A percentile compares a stretch with the other conserved stretches of the same genome.
Evolutionary conservation across 225 moss, liverwort and hornwort species (phyloP).

Genomic region (Pleurozium schreberi): DNA sequence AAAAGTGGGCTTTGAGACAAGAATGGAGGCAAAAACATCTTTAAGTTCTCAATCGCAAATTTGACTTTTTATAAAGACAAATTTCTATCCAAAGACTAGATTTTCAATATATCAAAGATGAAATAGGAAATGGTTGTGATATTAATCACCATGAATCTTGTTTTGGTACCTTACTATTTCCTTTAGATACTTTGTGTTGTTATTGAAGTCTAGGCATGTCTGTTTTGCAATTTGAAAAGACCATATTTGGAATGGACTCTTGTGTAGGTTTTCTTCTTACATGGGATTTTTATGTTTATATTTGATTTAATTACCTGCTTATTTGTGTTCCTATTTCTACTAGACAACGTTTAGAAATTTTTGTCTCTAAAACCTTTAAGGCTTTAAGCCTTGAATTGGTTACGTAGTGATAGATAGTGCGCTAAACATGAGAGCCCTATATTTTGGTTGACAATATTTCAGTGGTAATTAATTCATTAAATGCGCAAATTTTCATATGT

Average conservation of each 20-base stretch:
- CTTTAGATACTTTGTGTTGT: too few relatives aligned
- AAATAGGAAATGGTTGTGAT: neutral
- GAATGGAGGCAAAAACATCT: neutral
- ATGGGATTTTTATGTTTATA: neutral
- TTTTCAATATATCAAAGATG: neutral
- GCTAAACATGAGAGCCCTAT: rapidly evolving
- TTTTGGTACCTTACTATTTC: neutral
- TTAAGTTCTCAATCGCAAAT: neutral
- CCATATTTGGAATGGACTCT: neutral
- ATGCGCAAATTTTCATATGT: neutral
- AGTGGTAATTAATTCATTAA: neutral
- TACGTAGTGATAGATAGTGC: rapidly evolving
- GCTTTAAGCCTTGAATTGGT: neutral
- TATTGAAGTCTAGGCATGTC: neutral
- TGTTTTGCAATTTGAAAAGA: neutral
- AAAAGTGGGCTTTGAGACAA: neutral
- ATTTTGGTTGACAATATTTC: neutral
- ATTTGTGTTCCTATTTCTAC: neutral
- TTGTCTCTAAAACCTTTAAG: neutral
- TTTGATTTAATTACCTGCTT: neutral
- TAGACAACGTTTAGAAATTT: neutral
- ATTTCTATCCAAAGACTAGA: neutral
- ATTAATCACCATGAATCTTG: neutral
- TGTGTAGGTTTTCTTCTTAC: neutral
- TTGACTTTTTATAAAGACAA: too few relatives aligned